Evolutionary conservation across 2,329 filamentous ascomycete genomes (phyloP).

Genomic region (Podosphaera xanthii): DNA sequence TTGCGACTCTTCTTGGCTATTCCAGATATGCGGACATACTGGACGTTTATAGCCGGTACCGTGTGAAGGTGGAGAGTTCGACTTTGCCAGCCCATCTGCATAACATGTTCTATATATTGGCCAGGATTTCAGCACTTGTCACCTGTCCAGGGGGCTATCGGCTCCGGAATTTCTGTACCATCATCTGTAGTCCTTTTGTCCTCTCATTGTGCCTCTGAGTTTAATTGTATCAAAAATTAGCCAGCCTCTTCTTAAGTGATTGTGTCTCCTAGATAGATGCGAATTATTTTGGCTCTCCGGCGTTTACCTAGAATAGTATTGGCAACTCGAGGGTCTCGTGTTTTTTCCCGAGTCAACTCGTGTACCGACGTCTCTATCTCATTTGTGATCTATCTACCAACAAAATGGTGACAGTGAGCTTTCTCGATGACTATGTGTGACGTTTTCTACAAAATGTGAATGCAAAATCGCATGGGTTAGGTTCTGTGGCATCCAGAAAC

Average conservation of each 20-base stretch:
- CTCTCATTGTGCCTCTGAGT: too few species aligned
- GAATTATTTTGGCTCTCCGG: neutral
- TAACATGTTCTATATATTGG: too few species aligned
- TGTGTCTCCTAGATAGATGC: constrained; percentile 2
- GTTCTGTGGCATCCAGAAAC: constrained; percentile 1
- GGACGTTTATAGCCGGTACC: too few species aligned
- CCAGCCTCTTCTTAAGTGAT: neutral
- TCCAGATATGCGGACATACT: too few species aligned
- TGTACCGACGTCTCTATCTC: neutral
- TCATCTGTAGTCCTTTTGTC: too few species aligned
- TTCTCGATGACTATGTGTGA: constrained; percentile 1
- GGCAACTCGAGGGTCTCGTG: neutral
- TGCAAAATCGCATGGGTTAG: constrained; percentile 2
- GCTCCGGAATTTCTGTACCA: too few species aligned
- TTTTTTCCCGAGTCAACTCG: constrained; percentile 1
- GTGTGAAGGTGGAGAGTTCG: too few species aligned
- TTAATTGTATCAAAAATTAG: too few species aligned
- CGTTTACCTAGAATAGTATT: constrained; percentile 2
- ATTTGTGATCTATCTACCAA: neutral
- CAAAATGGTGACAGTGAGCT: constrained; percentile 2
- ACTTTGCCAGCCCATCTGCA: too few species aligned
- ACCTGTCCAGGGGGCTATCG: too few species aligned
- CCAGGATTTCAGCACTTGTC: too few species aligned
- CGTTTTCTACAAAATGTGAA: constrained; percentile 1
- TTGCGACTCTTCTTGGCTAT: too few species aligned